These are phyloP conservation scores for Tetramitus jugosus DNA, from an alignment of 208 protist genomes.

Conservation along the genomic window DNA sequence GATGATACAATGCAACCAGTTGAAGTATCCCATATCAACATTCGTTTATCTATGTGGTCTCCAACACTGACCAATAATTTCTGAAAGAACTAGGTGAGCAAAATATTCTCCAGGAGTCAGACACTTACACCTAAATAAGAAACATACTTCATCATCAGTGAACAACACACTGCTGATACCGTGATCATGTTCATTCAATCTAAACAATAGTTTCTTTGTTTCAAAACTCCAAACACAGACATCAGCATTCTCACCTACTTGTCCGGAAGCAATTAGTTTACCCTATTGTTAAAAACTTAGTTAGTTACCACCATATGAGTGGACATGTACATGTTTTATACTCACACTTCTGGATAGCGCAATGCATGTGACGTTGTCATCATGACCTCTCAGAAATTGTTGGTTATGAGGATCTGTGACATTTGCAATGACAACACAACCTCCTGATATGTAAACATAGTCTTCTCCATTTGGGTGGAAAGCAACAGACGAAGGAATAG, in stretches of 20 bases:
- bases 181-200: constrained; percentile 34
- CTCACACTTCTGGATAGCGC: constrained; percentile 4
- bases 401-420: constrained; percentile 28
- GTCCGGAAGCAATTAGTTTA: constrained; percentile 25
- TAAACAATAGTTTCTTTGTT: neutral
- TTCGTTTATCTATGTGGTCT: neutral
- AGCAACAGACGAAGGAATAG: neutral
- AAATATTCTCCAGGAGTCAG: neutral
- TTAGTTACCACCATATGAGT: no score
- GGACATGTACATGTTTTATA: no score
- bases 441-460: constrained; percentile 26
- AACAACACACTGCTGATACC: constrained; percentile 27
- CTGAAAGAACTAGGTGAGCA: no score
- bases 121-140: neutral
- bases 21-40: constrained; percentile 40
- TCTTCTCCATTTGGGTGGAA: neutral
- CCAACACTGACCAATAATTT: constrained; percentile 23
- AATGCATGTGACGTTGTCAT: constrained; percentile 26
- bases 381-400: constrained; percentile 36
- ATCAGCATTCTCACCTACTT: constrained; percentile 32
- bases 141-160: constrained; percentile 33
- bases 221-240: constrained; percentile 30
- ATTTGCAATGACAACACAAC: constrained; percentile 26
- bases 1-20: constrained; percentile 37
- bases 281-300: no score